Percentiles rank a stretch among this genome's conserved stretches.
phyloP scores from a whole-genome alignment of 106 monocot species.

The Acanthochlamys bracteata region DNA sequence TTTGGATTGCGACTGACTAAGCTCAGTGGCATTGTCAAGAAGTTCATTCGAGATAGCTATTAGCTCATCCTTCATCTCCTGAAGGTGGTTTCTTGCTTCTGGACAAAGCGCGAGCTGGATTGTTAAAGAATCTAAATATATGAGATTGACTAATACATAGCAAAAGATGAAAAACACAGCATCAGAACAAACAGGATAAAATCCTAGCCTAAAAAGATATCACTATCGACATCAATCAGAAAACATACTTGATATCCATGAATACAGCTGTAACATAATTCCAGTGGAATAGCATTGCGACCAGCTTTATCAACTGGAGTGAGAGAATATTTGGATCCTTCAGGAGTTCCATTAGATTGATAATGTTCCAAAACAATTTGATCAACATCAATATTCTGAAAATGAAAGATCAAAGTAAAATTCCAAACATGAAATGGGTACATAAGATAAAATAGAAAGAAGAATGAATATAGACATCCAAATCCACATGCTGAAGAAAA shows the following conservation, averaged over 20 bases:
- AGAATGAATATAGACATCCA: too few relatives aligned
- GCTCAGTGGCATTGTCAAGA: conserved; percentile 65
- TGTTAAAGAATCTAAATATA: conserved; percentile 2
- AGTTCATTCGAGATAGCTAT: conserved; percentile 84
- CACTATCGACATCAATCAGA: too few relatives aligned
- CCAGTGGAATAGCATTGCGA: conserved; percentile 33
- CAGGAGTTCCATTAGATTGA: conserved; percentile 56
- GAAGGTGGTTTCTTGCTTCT: conserved; percentile 59
- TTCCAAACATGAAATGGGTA: too few relatives aligned
- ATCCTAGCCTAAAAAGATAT: too few relatives aligned
- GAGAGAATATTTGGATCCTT: conserved; percentile 26
- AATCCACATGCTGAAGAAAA: too few relatives aligned
- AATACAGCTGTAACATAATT: conserved; percentile 56
- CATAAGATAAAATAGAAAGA: too few relatives aligned
- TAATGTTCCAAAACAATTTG: conserved; percentile 87
- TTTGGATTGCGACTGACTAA: conserved; percentile 44
- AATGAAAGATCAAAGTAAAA: neutral
- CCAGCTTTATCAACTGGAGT: conserved; percentile 24
- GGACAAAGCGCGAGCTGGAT: conserved; percentile 78
- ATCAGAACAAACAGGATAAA: neutral
- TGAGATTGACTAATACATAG: neutral
- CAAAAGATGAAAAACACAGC: neutral
- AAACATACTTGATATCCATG: conserved; percentile 64
- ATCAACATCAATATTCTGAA: conserved; percentile 89
- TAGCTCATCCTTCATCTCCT: conserved; percentile 81